A percentile compares a stretch with the other conserved stretches of the same genome.
phyloP scores from a whole-genome alignment of 208 protist genomes.

The Strigomonas culicis region DNA sequence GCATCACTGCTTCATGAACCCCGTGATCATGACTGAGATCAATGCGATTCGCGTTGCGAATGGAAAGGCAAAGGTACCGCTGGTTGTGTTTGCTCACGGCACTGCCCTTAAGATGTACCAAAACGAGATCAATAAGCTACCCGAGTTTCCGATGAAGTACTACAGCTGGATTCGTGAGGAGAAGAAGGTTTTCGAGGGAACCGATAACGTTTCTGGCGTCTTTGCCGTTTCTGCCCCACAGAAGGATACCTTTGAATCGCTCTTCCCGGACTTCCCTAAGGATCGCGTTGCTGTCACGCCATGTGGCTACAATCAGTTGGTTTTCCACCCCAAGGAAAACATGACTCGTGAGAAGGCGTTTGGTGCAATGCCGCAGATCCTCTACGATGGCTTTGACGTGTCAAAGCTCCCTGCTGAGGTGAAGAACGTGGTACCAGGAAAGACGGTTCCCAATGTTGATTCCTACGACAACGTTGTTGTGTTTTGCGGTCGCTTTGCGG shows the following conservation, averaged over 20 bases:
- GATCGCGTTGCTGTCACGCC: conserved; percentile 62
- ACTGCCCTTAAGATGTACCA: conserved; percentile 83
- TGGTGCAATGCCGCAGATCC: conserved; percentile 44
- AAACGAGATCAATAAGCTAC: conserved; percentile 58
- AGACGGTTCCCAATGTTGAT: conserved; percentile 45
- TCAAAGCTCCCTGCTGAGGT: conserved; percentile 23
- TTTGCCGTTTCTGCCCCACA: conserved; percentile 65
- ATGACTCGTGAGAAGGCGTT: conserved; percentile 66
- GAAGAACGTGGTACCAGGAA: conserved; percentile 22
- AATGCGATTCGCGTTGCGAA: conserved; percentile 36
- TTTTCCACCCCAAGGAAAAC: conserved; percentile 50
- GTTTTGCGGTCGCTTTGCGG: conserved; percentile 73
- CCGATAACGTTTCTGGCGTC: conserved; percentile 42
- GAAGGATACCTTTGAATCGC: conserved; percentile 50
- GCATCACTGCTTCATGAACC: conserved; percentile 81
- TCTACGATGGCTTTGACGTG: conserved; percentile 53
- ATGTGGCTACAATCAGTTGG: conserved; percentile 71
- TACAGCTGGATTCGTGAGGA: conserved; percentile 65
- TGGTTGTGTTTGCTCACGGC: conserved; percentile 71
- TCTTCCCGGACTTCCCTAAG: conserved; percentile 52
- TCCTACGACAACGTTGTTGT: conserved; percentile 59
- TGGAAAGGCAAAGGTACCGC: conserved; percentile 39
- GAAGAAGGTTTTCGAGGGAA: conserved; percentile 53
- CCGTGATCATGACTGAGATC: conserved; percentile 62
- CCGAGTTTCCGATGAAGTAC: conserved; percentile 73